Conservation (phyloP, 2,329 filamentous ascomycete species). For the Huntiella omanensis region DNA sequence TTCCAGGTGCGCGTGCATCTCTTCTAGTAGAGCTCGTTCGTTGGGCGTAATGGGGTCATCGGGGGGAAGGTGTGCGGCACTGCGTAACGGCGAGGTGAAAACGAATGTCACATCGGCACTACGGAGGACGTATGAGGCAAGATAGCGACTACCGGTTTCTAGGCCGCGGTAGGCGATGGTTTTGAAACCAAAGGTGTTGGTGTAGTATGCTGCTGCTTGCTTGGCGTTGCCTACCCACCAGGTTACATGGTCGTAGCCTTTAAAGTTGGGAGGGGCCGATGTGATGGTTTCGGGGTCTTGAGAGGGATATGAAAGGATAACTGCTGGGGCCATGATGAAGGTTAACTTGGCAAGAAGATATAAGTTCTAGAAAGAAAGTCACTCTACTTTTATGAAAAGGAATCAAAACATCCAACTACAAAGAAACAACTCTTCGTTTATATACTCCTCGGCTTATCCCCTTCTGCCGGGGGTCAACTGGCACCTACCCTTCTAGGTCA, state of each 20-base stretch:
- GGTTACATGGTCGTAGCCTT: conserved; percentile 79
- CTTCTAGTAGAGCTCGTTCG: conserved; percentile 46
- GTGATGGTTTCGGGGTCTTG: conserved; percentile 29
- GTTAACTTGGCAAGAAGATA: conserved; percentile 2
- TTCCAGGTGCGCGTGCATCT: conserved; percentile 70
- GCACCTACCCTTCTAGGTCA: no score
- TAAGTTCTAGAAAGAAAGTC: neutral
- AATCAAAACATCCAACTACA: neutral
- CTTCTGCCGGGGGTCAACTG: no score
- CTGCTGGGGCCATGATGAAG: conserved; percentile 38
- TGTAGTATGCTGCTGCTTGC: conserved; percentile 80
- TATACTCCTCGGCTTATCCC: no score
- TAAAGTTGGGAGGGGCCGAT: conserved; percentile 36
- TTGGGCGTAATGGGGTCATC: conserved; percentile 43
- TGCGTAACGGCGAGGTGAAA: conserved; percentile 63
- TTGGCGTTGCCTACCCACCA: conserved; percentile 98
- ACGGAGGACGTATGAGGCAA: conserved; percentile 67
- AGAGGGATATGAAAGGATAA: conserved; percentile 13
- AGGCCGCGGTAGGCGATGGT: conserved; percentile 70
- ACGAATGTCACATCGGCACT: conserved; percentile 67
- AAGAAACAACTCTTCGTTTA: no score
- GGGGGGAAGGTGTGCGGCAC: conserved; percentile 29
- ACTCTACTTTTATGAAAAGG: neutral
- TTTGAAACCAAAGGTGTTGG: conserved; percentile 69
- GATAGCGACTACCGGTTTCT: conserved; percentile 65